Conservation (phyloP, 2,329 filamentous ascomycete genomes). For the Rasamsonia emersonii region DNA sequence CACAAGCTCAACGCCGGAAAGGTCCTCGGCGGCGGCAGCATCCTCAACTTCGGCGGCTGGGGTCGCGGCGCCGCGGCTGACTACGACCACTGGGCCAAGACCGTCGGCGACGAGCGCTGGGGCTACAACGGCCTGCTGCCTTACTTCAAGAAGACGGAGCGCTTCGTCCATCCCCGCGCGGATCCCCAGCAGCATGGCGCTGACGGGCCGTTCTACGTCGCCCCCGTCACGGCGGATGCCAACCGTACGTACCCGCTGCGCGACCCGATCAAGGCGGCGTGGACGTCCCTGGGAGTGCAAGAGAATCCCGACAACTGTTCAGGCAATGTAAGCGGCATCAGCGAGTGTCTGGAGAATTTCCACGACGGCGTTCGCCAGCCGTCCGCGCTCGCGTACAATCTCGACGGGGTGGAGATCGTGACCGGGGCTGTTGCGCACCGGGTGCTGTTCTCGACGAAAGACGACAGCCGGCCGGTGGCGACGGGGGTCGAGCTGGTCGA, state of each 20-base stretch:
- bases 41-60: constrained; percentile 36
- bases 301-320: constrained; percentile 17
- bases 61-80: constrained; percentile 37
- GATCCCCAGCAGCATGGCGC: constrained; percentile 18
- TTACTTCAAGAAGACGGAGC: constrained; percentile 38
- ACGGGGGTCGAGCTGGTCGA: constrained; percentile 17
- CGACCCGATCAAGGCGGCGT: constrained; percentile 27
- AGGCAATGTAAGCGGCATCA: constrained; percentile 21
- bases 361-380: constrained; percentile 4
- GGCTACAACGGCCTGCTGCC: constrained; percentile 39
- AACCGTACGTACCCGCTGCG: constrained; percentile 32
- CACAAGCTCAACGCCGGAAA: constrained; percentile 19
- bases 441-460: constrained; percentile 13
- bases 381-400: neutral
- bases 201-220: constrained; percentile 22
- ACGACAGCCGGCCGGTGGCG: constrained; percentile 11
- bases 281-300: constrained; percentile 26
- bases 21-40: constrained; percentile 33
- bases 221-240: constrained; percentile 17
- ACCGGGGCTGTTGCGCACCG: constrained; percentile 15
- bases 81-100: constrained; percentile 40
- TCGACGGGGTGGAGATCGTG: constrained; percentile 6
- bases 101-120: constrained; percentile 37
- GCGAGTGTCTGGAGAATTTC: constrained; percentile 23
- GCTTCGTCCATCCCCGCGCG: constrained; percentile 14